Base-by-base conservation (phyloP, 345 rosid species). In the Iberis pinnata region DNA sequence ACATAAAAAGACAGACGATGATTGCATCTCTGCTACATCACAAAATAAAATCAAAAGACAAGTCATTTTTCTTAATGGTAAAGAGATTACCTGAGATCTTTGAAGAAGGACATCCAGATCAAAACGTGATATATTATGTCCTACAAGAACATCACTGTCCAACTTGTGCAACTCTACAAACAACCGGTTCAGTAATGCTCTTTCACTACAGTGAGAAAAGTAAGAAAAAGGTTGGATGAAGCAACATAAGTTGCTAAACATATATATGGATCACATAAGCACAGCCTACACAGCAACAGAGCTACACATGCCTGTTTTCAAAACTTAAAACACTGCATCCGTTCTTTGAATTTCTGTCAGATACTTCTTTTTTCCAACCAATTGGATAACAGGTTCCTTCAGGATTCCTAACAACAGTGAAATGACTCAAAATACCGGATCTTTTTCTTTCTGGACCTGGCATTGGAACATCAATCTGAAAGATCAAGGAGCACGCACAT, bases 91-190 rank as follows among this genome's bases (percentile, higher is more conserved):
- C 94, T 88, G 93, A 37, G 86, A 75, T 77, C 98, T 81, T 49
- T 88, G 89, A 29, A 92, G 88, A 64, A 92, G 89, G 65, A 92
- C 88, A 70, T 88, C 93, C 69, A 92, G 76, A 74, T 92, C 98
- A 81, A 85, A 92, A 45, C 98, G 93, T 70, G 98, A 92, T 77
- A 88, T 73, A 64, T 92, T 92, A 74, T 92, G 98, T 20, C 98
- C 98, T 47, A 88, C 82, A 50, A 92, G 88, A 80, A 92, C 78
- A 77, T 92, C 98, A 22, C 83, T 85, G 58, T 92, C 98, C 79
- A 92, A 56, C 70, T 85, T 83, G 80, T 78, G 60, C 59, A 92
- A 76, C 63, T 81, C 89, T 61, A 79, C 73, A 95, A 92, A 83
- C 73, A 92, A 63, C 48, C 98, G 78, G 68, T 78, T 92, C 65